phyloP scores from a whole-genome alignment of 768 basidiomycete species.

The Hypholoma sublateritium region DNA sequence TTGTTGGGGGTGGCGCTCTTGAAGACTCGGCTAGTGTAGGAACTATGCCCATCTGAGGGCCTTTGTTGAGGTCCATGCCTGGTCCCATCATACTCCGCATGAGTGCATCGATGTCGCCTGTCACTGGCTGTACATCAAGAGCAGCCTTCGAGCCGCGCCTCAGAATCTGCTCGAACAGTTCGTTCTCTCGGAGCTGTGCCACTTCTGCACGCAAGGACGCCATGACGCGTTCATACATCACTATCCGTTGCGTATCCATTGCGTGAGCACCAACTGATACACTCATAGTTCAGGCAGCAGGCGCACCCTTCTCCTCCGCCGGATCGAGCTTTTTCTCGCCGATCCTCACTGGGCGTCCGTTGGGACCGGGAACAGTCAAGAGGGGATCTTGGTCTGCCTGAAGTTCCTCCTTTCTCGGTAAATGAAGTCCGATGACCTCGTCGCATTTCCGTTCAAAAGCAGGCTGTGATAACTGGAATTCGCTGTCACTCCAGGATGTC shows the following conservation, averaged over 20 bases:
- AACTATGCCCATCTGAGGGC: constrained; percentile 17
- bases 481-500: constrained; percentile 45
- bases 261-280: neutral
- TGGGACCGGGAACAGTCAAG: constrained; percentile 25
- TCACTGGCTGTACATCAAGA: constrained; percentile 39
- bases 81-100: constrained; percentile 55
- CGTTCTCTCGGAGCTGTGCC: constrained; percentile 44
- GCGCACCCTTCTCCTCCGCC: constrained; percentile 36
- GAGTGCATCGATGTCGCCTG: constrained; percentile 47
- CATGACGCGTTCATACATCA: constrained; percentile 36
- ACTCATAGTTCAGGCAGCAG: constrained; percentile 14
- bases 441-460: constrained; percentile 45
- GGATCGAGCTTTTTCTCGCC: constrained; percentile 21
- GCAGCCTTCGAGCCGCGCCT: constrained; percentile 46
- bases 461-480: constrained; percentile 32
- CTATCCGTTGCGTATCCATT: constrained; percentile 2
- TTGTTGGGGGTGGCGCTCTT: constrained; percentile 6
- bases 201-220: constrained; percentile 35
- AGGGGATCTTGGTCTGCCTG: constrained; percentile 39
- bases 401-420: constrained; percentile 39
- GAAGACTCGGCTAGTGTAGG: constrained; percentile 1
- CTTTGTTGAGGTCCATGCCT: constrained; percentile 16
- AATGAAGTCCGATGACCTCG: constrained; percentile 35
- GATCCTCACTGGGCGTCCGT: constrained; percentile 13
- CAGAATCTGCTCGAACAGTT: constrained; percentile 47